Evolutionary conservation across 441 rosid genomes (phyloP).

Genomic region (Arabidopsis hybrid): DNA sequence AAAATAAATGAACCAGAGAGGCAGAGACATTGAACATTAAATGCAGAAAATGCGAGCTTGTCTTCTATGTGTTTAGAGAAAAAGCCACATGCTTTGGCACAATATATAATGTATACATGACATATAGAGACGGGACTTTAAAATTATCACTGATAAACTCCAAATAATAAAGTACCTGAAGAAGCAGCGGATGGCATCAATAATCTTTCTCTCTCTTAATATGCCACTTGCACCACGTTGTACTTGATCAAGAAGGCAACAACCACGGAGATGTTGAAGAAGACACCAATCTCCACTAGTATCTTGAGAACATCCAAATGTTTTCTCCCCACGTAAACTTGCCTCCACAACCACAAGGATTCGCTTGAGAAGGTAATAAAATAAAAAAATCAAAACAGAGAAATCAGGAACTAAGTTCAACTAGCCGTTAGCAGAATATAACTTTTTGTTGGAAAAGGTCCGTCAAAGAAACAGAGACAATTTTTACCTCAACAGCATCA

Average conservation of each 20-base stretch:
- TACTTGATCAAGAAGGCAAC: conserved; percentile 90
- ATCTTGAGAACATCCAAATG: conserved; percentile 79
- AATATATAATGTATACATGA: neutral
- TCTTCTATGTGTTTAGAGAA: neutral
- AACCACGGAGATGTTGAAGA: conserved; percentile 94
- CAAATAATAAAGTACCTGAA: conserved; percentile 65
- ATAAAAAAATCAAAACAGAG: conserved; percentile 21
- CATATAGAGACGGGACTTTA: neutral
- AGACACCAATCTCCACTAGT: conserved; percentile 82
- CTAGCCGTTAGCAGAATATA: conserved; percentile 20
- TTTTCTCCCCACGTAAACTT: conserved; percentile 73
- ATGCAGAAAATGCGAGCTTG: conserved; percentile 14
- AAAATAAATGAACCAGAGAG: conserved; percentile 19
- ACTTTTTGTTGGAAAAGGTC: conserved; percentile 25
- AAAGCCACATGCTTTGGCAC: conserved; percentile 15
- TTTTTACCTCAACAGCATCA: conserved; percentile 85
- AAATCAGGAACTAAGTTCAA: conserved; percentile 41
- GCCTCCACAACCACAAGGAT: conserved; percentile 80
- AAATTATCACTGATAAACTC: conserved; percentile 17
- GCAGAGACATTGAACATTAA: conserved; percentile 1
- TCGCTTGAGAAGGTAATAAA: conserved; percentile 50
- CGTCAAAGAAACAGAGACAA: conserved; percentile 30
- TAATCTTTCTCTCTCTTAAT: conserved; percentile 74
- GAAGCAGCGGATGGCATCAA: conserved; percentile 88
- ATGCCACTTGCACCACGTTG: conserved; percentile 64